Evolutionary conservation across 495 filamentous ascomycete species (phyloP), one percentile per base, ranked within the genome.

Genomic region (Niebla homalea): DNA sequence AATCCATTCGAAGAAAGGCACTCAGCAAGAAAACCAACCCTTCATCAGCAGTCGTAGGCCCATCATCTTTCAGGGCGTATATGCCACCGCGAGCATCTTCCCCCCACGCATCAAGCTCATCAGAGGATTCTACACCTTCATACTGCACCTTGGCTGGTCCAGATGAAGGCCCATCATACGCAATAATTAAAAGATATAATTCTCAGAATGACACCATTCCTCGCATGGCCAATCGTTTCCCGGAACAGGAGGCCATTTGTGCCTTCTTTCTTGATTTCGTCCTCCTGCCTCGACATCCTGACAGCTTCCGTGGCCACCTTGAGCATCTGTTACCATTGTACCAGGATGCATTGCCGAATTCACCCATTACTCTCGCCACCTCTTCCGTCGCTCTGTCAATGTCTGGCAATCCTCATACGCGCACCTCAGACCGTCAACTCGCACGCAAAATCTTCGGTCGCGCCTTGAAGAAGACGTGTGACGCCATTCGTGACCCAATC

Each of bases 301-400:
- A 60, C 23, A 62, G 64, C 7, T 32, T 44, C 15, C 51, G 70
- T 26, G 77, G 76, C 0, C 76, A 70, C 54, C 66, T 79, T 62
- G 77, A 82, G 26, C 76, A 75, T 41, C 56, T 84, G 1, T 61
- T 80, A 0, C 71, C 72, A 12, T 62, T 78, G 12, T 67, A 80
- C 44, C 68, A 73, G n/a, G 56, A 68, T 8, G 63, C 75, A 18
- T 51, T 43, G 4, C 49, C 65, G 8, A 71, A 68, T 4, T 75
- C 67, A 3, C 72, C 74, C 40, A 56, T 85, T 7, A 66, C 69
- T 14, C 64, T 75, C 22, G 75, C 77, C 18, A 80, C 81, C 39
- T 69, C 78, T 37, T 80, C 82, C 1, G 77, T 81, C 48, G 69
- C 80, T 18, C 66, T 80, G 51, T 77, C 76, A 16, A 57, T 67